Percentiles rank a stretch among this genome's conserved stretches.
These are phyloP conservation scores for Hyphopichia homilentoma DNA, from an alignment of 805 yeast genomes.

Conservation along the genomic window DNA sequence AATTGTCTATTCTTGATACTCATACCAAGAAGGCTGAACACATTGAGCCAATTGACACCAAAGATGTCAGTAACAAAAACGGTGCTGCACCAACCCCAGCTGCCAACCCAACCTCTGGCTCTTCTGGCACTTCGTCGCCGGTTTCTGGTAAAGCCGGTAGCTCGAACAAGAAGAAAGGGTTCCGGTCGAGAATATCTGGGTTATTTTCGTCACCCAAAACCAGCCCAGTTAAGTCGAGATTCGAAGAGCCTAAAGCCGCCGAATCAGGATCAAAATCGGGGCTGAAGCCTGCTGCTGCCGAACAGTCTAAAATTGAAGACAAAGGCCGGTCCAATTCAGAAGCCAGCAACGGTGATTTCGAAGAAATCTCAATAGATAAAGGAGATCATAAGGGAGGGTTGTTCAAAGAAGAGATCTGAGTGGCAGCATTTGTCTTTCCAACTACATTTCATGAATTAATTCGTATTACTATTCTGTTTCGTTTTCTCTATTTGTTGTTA, in stretches of 20 bases:
- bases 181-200: slow-evolving; percentile 3
- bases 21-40: slow-evolving; percentile 4
- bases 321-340: neutral
- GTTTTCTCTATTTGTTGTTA: too few species aligned
- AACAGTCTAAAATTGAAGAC: neutral
- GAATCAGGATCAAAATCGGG: slow-evolving; percentile 9
- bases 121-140: too few species aligned
- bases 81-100: neutral
- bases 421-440: too few species aligned
- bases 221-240: neutral
- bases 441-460: too few species aligned
- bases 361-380: slow-evolving; percentile 25
- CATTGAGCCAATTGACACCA: slow-evolving; percentile 5
- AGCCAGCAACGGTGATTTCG: slow-evolving; percentile 12
- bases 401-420: slow-evolving; percentile 41
- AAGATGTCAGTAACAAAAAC: slow-evolving; percentile 1
- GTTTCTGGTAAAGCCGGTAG: too few species aligned
- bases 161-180: slow-evolving; percentile 10
- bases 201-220: neutral
- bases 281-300: slow-evolving; percentile 5
- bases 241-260: slow-evolving; percentile 5
- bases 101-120: too few species aligned
- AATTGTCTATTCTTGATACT: neutral
- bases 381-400: slow-evolving; percentile 31
- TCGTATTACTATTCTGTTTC: too few species aligned